Percentiles rank a stretch among this genome's conserved stretches.
Evolutionary conservation across 768 basidiomycete species (phyloP).

Genomic region (Pleurotus djamor): DNA sequence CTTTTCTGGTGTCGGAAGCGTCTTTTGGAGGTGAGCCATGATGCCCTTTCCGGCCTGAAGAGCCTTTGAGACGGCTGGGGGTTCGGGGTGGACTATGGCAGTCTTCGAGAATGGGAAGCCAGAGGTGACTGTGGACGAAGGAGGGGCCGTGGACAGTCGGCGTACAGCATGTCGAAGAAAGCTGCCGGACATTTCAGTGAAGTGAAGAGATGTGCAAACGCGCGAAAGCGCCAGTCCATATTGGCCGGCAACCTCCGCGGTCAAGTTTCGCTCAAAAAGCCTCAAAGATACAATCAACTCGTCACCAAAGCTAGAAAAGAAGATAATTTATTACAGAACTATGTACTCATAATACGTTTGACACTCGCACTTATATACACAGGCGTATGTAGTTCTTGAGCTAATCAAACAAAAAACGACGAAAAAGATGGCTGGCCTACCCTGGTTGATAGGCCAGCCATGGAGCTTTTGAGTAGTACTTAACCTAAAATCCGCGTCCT

Average conservation of each 20-base stretch:
- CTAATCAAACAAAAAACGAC: not conserved
- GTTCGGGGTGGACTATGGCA: constrained; percentile 51
- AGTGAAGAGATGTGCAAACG: not conserved
- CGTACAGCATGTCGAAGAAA: constrained; percentile 34
- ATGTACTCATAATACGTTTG: not conserved
- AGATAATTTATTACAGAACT: not conserved
- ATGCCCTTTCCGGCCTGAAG: constrained; percentile 72
- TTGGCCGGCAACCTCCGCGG: constrained; percentile 6
- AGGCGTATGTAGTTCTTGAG: too few relatives aligned
- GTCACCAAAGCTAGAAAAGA: not conserved
- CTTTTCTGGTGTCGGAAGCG: constrained; percentile 67
- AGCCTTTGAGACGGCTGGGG: constrained; percentile 38
- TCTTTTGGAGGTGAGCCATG: constrained; percentile 70
- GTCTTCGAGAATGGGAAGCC: constrained; percentile 75
- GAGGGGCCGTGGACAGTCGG: constrained; percentile 41
- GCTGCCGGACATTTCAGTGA: constrained; percentile 30
- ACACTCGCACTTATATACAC: too few relatives aligned
- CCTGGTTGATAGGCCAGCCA: not conserved
- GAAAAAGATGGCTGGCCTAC: not conserved
- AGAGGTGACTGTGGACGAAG: constrained; percentile 17
- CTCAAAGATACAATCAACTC: not conserved
- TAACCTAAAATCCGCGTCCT: constrained; percentile 66
- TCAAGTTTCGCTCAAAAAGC: not conserved
- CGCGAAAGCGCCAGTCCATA: not conserved
- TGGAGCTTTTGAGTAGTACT: constrained; percentile 2